phyloP scores from a whole-genome alignment of 2,329 filamentous ascomycete species.

The Cladorrhinum sp. region DNA sequence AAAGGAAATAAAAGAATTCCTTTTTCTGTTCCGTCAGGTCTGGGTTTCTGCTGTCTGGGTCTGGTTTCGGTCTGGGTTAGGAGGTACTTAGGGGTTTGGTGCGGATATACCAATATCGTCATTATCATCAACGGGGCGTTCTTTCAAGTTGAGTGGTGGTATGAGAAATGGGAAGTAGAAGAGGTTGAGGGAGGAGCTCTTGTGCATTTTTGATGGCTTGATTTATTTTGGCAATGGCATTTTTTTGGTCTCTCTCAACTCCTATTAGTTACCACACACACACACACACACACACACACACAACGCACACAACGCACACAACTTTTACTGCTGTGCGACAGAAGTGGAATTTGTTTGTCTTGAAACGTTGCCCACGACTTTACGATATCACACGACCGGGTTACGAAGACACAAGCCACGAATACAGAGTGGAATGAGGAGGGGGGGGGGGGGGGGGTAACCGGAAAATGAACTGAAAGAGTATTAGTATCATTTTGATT shows the following conservation, averaged over 20 bases:
- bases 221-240: not conserved
- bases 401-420: not conserved
- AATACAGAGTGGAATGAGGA: not conserved
- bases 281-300: not conserved
- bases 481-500: too few species aligned
- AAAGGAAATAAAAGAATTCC: slow-evolving; percentile 7
- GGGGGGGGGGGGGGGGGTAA: not conserved
- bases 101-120: slow-evolving; percentile 10
- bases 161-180: not conserved
- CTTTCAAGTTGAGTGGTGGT: not conserved
- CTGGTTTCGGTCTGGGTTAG: not conserved
- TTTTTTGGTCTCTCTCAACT: not conserved
- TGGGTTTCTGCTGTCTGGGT: slow-evolving; percentile 1
- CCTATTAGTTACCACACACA: not conserved
- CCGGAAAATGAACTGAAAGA: not conserved
- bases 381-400: not conserved
- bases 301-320: too few species aligned
- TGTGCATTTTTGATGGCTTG: not conserved
- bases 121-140: slow-evolving; percentile 14
- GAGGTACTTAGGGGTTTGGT: not conserved
- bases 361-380: not conserved
- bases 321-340: not conserved
- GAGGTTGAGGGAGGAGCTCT: not conserved
- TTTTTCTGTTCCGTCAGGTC: not conserved
- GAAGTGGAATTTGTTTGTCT: not conserved